Evolutionary conservation across 2,329 filamentous ascomycete species (phyloP), one percentile per base, ranked within the genome.

Genomic region (Elsinoe batatas): DNA sequence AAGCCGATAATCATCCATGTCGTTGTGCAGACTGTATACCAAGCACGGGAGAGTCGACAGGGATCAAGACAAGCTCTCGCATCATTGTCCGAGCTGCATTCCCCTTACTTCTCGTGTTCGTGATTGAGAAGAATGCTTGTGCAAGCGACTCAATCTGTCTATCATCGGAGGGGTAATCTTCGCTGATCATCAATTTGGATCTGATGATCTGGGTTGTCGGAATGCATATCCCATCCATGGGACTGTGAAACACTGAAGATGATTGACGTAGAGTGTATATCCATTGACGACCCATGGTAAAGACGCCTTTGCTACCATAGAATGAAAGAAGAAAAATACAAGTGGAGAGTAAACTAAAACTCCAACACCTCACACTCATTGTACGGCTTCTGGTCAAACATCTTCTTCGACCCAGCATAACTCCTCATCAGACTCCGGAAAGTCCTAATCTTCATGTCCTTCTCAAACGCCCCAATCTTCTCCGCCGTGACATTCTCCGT

Each of bases 361-460:
- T 51, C 47, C 47, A 51, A 20, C 15, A 51, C 47, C 33, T 51
- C 42, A 56, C 58, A 61, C 13, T 64, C 54, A 18, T 60, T 59
- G 37, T 63, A 58, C 18, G 58, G 58, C 47, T 55, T 56, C 50
- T 63, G 60, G 5, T 58, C 61, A 53, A 63, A 64, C 61, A 64
- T 63, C 46, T 61, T 62, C 58, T 61, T 61, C 12, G 57, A 60
- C 1, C 61, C 62, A 44, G 61, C 56, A 50, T 61, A 61, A 47
- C 62, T 63, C 36, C 60, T 58, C 47, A 62, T 54, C 38, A 64
- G 59, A 10, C 64, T 67, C 54, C 64, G 65, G 38, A 62, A 66
- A 2, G 61, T 68, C 57, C 71, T 69, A 7, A 66, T 60, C 11
- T 68, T 63, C 68, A 71, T 70, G 49, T 65, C 67, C 26, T 66